Evolutionary conservation across 2,329 filamentous ascomycete genomes (phyloP).

Genomic region (Thyridium curvatum): DNA sequence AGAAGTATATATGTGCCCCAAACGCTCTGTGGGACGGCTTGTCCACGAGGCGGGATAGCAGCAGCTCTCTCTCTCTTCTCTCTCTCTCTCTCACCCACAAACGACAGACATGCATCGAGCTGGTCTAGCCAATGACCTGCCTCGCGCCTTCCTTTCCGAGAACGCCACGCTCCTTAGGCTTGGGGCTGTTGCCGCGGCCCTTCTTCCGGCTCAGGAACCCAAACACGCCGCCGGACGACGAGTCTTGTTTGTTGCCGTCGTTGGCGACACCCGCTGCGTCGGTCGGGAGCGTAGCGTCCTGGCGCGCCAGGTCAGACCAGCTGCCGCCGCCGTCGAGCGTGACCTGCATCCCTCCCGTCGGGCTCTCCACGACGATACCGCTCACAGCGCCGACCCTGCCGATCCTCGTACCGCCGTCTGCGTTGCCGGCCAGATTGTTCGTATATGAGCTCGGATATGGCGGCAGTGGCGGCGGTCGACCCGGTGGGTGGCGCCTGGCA

Average conservation of each 20-base stretch:
- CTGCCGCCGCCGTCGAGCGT: slow-evolving; percentile 83
- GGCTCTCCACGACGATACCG: slow-evolving; percentile 65
- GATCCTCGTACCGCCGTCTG: slow-evolving; percentile 7
- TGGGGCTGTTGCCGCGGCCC: slow-evolving; percentile 84
- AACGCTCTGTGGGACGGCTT: too few relatives aligned
- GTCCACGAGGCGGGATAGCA: too few relatives aligned
- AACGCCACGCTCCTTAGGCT: slow-evolving; percentile 88
- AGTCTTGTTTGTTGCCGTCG: slow-evolving; percentile 44
- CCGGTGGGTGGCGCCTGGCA: slow-evolving; percentile 14
- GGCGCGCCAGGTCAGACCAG: slow-evolving; percentile 86
- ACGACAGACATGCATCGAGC: not conserved
- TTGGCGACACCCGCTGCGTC: slow-evolving; percentile 50
- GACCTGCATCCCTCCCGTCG: slow-evolving; percentile 81
- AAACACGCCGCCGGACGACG: slow-evolving; percentile 74
- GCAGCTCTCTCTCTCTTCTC: slow-evolving; percentile 1
- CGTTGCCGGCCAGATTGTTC: slow-evolving; percentile 13
- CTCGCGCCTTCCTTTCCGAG: slow-evolving; percentile 91
- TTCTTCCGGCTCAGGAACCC: slow-evolving; percentile 87
- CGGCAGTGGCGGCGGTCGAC: slow-evolving; percentile 31
- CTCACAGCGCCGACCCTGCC: slow-evolving; percentile 40
- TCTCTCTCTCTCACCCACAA: not conserved
- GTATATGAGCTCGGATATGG: slow-evolving; percentile 42
- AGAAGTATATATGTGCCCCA: too few relatives aligned
- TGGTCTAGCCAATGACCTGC: slow-evolving; percentile 65
- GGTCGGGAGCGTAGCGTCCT: slow-evolving; percentile 67